Base-by-base conservation (phyloP, 2,329 filamentous ascomycete genomes). In the Ophiostoma montium region DNA sequence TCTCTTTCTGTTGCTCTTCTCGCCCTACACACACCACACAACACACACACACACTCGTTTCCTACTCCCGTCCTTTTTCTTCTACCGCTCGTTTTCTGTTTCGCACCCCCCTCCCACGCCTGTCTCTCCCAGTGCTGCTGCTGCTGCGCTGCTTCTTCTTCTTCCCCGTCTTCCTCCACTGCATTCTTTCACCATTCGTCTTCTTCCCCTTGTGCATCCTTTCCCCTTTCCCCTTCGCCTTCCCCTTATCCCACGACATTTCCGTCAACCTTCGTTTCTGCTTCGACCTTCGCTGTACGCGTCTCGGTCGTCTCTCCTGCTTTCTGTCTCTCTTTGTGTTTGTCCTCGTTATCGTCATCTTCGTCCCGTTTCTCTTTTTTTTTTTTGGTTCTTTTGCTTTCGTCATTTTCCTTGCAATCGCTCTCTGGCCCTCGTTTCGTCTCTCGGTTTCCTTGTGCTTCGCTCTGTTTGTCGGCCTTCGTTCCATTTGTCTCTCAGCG, bases 1-100 rank as follows among this genome's bases (percentile, higher is more conserved):
- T 23, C 15, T 23, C 38, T 41, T 5, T 21, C 38, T 21, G 18
- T 41, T 21, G 12, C 32, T 35, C 12, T 35, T 12, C 15, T 35
- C 36, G 45, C 45, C 21, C 45, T 47, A 39, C 21, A 46, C 35
- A n/a, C n/a, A n/a, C n/a, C n/a, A n/a, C n/a, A n/a, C n/a, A 36
- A 33, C 21, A 27, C 46, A 27, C 35, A n/a, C 30, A 35, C 46
- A 33, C 38, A 13, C 23, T 44, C 47, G 16, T 38, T 36, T 36
- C n/a, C 15, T 33, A 32, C 8, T 27, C 38, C 38, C 21, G 38
- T 41, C 38, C 35, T 21, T 41, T 36, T 30, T 41, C 19, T 27
- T 27, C 23, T 27, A 23, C 27, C 21, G 13, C 38, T 41, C 21
- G 21, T 41, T 41, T 41, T 41, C 38, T 41, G 38, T 27, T 41